A percentile compares a stretch with the other conserved stretches of the same genome.
Conservation (phyloP, 305 asterid genomes). For the Solanum hybrid region DNA sequence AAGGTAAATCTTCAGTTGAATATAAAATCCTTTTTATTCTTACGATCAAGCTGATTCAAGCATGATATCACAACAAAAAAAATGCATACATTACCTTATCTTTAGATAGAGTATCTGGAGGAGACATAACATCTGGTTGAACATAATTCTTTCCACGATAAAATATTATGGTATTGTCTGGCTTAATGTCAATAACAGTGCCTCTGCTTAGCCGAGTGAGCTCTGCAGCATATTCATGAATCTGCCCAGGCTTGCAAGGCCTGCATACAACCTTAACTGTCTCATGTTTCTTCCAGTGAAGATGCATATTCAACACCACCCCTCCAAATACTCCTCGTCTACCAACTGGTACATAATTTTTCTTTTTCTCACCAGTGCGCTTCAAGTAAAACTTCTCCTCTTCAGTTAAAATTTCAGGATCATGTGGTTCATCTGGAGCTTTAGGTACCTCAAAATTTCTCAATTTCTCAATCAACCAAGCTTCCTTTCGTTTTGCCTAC, state of each 20-base stretch:
- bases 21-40: background rate
- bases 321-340: slow-evolving; percentile 97
- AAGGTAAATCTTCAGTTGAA: background rate
- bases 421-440: slow-evolving; percentile 55
- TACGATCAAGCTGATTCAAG: background rate
- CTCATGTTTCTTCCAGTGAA: slow-evolving; percentile 93
- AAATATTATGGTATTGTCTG: slow-evolving; percentile 53
- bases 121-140: slow-evolving; percentile 81
- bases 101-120: slow-evolving; percentile 82
- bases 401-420: slow-evolving; percentile 90
- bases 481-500: slow-evolving; percentile 88
- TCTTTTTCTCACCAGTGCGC: slow-evolving; percentile 91
- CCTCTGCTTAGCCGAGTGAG: slow-evolving; percentile 84
- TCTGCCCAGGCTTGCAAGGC: slow-evolving; percentile 90
- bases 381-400: slow-evolving; percentile 86
- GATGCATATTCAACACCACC: slow-evolving; percentile 95
- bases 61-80: background rate
- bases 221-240: slow-evolving; percentile 69
- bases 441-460: slow-evolving; percentile 67
- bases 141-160: slow-evolving; percentile 90
- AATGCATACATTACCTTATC: slow-evolving; percentile 50
- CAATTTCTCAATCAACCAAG: slow-evolving; percentile 87
- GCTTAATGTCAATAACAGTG: slow-evolving; percentile 62
- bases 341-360: slow-evolving; percentile 75
- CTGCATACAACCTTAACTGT: slow-evolving; percentile 83